Conservation (phyloP, 2,329 filamentous ascomycete genomes). For the Parastagonospora avenae region DNA sequence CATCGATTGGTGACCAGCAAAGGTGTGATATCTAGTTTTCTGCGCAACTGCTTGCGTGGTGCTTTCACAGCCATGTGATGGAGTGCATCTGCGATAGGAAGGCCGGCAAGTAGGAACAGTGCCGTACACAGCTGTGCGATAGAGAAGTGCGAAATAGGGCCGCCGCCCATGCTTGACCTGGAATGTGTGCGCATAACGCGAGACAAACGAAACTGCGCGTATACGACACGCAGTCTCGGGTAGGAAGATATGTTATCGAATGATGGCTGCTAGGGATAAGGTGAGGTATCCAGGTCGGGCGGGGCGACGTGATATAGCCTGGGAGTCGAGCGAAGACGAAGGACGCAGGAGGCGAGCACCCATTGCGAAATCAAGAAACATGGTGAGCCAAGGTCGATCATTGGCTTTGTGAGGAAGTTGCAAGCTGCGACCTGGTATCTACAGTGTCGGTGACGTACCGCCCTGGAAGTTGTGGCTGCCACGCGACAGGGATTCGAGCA, state of each 20-base stretch:
- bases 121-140: conserved; percentile 26
- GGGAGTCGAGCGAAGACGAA: conserved; percentile 7
- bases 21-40: conserved; percentile 52
- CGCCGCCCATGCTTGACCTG: conserved; percentile 6
- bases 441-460: conserved; percentile 26
- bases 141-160: conserved; percentile 11
- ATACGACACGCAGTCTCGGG: conserved; percentile 14
- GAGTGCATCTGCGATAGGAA: conserved; percentile 30
- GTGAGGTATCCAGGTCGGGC: conserved; percentile 19
- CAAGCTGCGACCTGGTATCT: conserved; percentile 18
- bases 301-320: conserved; percentile 13
- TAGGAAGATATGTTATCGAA: conserved; percentile 5
- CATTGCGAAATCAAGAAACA: conserved; percentile 27
- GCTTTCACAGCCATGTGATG: conserved; percentile 42
- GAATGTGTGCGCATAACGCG: conserved; percentile 23
- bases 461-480: conserved; percentile 16
- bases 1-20: conserved; percentile 76
- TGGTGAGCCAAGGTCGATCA: conserved; percentile 18
- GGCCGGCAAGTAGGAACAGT: conserved; percentile 25
- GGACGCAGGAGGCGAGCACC: conserved; percentile 14
- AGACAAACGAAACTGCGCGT: conserved; percentile 12
- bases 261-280: conserved; percentile 15
- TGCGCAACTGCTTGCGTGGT: conserved; percentile 32
- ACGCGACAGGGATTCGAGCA: conserved; percentile 18
- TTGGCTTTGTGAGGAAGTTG: conserved; percentile 28